phyloP scores from a whole-genome alignment of 345 rosid species.

The sweet orange (Citrus sinensis) region DVS_A1.0 CM039169.1:30481001-30481500 shows the following conservation, averaged over 20 bases:
- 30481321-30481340: constrained; percentile 12
- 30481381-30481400: constrained; percentile 37
- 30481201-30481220: not conserved
- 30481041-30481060: not conserved
- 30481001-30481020: constrained; percentile 53
- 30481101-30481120: constrained; percentile 53
- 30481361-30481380: constrained; percentile 42
- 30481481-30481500: not conserved
- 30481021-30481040: not conserved
- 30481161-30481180: constrained; percentile 37
- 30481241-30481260: not conserved
- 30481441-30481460: not conserved
- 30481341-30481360: constrained; percentile 18
- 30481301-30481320: constrained; percentile 5
- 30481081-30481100: constrained; percentile 56
- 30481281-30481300: not conserved
- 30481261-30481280: not conserved
- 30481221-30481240: not conserved
- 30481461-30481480: not conserved
- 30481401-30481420: constrained; percentile 29
- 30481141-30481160: constrained; percentile 54
- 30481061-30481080: not conserved
- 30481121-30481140: constrained; percentile 55
- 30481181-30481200: constrained; percentile 17
- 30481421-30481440: not conserved